phyloP scores from a whole-genome alignment of 192 early-diverging fungal genomes.

The Paraglomus occultum region DNA sequence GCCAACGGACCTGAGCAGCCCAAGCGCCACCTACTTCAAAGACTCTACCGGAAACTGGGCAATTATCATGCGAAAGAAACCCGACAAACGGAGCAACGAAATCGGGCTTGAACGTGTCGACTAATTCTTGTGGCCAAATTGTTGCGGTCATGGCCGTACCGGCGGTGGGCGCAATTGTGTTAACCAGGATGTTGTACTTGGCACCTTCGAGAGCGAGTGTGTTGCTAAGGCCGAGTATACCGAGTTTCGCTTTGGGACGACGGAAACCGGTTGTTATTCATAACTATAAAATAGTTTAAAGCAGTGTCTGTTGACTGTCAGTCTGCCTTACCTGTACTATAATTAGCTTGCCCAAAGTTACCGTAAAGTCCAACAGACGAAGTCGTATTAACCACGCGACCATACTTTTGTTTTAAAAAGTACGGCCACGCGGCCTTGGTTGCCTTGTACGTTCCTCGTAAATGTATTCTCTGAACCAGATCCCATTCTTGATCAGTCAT shows the following conservation, averaged over 20 bases:
- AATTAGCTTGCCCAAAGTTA: conserved; percentile 69
- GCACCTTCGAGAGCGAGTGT: conserved; percentile 92
- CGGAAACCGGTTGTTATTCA: conserved; percentile 26
- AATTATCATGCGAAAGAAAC: conserved; percentile 82
- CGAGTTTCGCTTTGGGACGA: conserved; percentile 87
- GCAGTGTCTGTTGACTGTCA: background rate
- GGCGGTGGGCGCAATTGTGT: conserved; percentile 96
- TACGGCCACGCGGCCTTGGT: conserved; percentile 95
- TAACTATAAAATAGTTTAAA: background rate
- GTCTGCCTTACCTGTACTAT: conserved; percentile 27
- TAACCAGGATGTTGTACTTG: conserved; percentile 87
- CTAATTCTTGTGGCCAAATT: conserved; percentile 92
- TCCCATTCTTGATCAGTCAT: conserved; percentile 96
- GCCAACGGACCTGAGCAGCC: conserved; percentile 93
- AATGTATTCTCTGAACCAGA: conserved; percentile 84
- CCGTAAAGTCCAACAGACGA: conserved; percentile 95
- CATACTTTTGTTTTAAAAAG: conserved; percentile 92
- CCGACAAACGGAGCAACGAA: conserved; percentile 94
- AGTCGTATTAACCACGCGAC: conserved; percentile 91
- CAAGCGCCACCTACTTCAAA: conserved; percentile 98
- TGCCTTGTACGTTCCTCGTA: conserved; percentile 93
- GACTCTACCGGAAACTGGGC: conserved; percentile 75
- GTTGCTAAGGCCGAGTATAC: conserved; percentile 83
- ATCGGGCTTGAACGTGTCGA: conserved; percentile 94
- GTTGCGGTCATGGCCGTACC: conserved; percentile 98